Evolutionary conservation across 345 rosid genomes (phyloP), one percentile per base, ranked within the genome.

Genomic region (Erysimum cheiranthoides): DNA sequence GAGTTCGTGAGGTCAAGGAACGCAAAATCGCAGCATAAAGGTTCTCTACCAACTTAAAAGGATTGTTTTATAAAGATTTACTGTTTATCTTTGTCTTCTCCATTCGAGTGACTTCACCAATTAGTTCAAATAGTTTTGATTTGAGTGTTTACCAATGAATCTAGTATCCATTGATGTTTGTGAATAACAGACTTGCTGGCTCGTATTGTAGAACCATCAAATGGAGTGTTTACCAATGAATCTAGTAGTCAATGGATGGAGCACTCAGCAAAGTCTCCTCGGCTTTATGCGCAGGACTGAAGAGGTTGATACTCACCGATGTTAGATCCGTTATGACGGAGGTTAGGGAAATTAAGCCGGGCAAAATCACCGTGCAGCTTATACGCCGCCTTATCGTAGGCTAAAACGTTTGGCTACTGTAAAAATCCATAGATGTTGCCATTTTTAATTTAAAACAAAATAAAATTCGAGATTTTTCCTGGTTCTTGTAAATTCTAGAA

Each of bases 341-440:
- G 91, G 30, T 87, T 78, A 0, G 98, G 97, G 78, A 94, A 94
- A 75, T 94, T 94, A 36, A 94, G 97, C 73, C 95, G 77, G 3
- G 98, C 96, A 43, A 78, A 85, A 73, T 88, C 97, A 5, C 98
- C 98, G 63, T 97, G 84, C 10, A 92, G 93, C 84, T 84, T 86
- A 73, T 77, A 94, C 27, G 97, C 99, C 0, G 97, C 99, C 61
- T 76, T 85, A 68, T 95, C 99, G 31, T 95, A 95, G 9, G 99
- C 99, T 31, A 89, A 73, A 9, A 25, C 49, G 78, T 35, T 52
- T 63, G 77, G 84, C 73, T 84, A 61, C 85, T 78, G 81, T 82
- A 85, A 57, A 86, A 80, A 77, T 95, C 93, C 92, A 92, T 82
- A 13, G 80, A 45, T 4, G 77, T 51, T 85, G 89, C 88, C 75